Evolutionary conservation across 2,329 filamentous ascomycete genomes (phyloP).

Genomic region (Aureobasidium sp.): DNA sequence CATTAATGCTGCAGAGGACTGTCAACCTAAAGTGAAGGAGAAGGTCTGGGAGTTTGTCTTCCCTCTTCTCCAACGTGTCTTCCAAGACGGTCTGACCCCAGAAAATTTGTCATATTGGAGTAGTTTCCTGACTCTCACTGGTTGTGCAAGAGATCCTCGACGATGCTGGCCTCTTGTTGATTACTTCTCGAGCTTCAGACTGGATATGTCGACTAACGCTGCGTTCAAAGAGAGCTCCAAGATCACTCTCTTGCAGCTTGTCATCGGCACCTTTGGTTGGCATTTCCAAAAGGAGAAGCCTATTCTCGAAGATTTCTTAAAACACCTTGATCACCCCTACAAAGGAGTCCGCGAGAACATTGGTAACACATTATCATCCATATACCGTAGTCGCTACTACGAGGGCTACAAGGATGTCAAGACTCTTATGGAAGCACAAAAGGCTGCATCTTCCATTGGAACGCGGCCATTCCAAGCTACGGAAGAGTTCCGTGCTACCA

Average conservation of each 20-base stretch:
- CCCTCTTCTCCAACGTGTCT: slow-evolving; percentile 76
- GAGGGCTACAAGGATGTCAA: slow-evolving; percentile 82
- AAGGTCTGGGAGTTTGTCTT: slow-evolving; percentile 84
- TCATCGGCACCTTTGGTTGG: slow-evolving; percentile 85
- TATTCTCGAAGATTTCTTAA: slow-evolving; percentile 80
- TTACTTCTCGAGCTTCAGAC: slow-evolving; percentile 72
- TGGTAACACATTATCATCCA: slow-evolving; percentile 77
- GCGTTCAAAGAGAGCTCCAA: slow-evolving; percentile 99
- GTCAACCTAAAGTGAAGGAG: slow-evolving; percentile 64
- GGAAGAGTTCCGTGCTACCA: slow-evolving; percentile 63
- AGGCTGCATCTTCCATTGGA: slow-evolving; percentile 71
- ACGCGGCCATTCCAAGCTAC: slow-evolving; percentile 74
- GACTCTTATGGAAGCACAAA: slow-evolving; percentile 70
- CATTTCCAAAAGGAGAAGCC: slow-evolving; percentile 89
- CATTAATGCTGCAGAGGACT: slow-evolving; percentile 72
- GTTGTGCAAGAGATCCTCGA: slow-evolving; percentile 84
- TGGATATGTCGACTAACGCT: slow-evolving; percentile 92
- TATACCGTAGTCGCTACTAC: slow-evolving; percentile 87
- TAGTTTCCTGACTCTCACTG: slow-evolving; percentile 80
- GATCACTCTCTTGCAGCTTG: slow-evolving; percentile 81
- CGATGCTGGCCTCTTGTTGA: slow-evolving; percentile 80
- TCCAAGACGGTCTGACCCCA: slow-evolving; percentile 86
- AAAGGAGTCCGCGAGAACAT: slow-evolving; percentile 95
- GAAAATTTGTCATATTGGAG: slow-evolving; percentile 95
- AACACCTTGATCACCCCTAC: slow-evolving; percentile 93